Evolutionary conservation across 805 yeast genomes (phyloP).

Genomic region (Candida xiaguanensis): DNA sequence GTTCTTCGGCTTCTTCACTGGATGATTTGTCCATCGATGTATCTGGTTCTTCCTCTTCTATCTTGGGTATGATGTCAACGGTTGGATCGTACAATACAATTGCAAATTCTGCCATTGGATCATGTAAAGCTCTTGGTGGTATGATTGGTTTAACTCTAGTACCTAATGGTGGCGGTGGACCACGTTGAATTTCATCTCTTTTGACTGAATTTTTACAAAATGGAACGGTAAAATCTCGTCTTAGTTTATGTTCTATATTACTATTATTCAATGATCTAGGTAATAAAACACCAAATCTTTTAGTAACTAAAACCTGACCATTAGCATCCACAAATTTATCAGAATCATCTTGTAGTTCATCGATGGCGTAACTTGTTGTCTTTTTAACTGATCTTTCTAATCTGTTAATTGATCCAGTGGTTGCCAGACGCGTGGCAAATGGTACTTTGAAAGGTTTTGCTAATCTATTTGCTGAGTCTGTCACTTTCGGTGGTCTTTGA

Average conservation of each 20-base stretch:
- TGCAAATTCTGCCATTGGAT: slow-evolving; percentile 90
- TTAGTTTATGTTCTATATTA: slow-evolving; percentile 37
- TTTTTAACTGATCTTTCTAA: slow-evolving; percentile 30
- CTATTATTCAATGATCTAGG: slow-evolving; percentile 47
- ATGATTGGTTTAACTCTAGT: slow-evolving; percentile 64
- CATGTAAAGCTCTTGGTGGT: slow-evolving; percentile 92
- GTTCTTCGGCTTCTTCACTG: slow-evolving; percentile 12
- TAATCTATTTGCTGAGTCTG: slow-evolving; percentile 50
- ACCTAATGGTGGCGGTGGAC: slow-evolving; percentile 82
- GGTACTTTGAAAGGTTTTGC: slow-evolving; percentile 71
- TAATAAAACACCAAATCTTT: slow-evolving; percentile 54
- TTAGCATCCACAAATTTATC: slow-evolving; percentile 32
- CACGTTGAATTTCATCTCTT: slow-evolving; percentile 25
- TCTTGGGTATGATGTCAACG: slow-evolving; percentile 53
- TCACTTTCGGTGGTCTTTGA: slow-evolving; percentile 50
- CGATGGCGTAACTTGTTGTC: slow-evolving; percentile 27
- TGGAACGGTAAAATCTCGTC: slow-evolving; percentile 56
- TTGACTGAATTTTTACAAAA: slow-evolving; percentile 37
- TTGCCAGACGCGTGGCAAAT: slow-evolving; percentile 26
- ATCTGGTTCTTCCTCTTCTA: slow-evolving; percentile 17
- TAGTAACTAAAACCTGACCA: slow-evolving; percentile 25
- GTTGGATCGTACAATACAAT: slow-evolving; percentile 95
- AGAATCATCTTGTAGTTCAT: slow-evolving; percentile 11
- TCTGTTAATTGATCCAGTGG: slow-evolving; percentile 9
- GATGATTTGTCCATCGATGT: slow-evolving; percentile 10